Evolutionary conservation across 495 filamentous ascomycete species (phyloP), one percentile per base, ranked within the genome.

Genomic region (Penicillium daleae): DNA sequence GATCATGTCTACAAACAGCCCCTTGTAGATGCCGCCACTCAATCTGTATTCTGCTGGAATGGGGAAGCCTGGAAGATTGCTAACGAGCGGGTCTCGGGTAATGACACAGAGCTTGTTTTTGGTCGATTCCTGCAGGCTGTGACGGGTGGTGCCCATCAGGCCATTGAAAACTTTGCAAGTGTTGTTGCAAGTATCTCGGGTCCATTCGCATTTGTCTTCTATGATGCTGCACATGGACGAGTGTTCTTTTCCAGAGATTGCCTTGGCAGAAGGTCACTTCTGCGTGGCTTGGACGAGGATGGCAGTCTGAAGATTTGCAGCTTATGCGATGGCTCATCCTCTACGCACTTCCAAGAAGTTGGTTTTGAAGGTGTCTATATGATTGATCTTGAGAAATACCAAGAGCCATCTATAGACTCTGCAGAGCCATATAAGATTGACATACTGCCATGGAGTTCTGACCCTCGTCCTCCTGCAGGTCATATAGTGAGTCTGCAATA

Each of bases 1-100:
- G 82, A 87, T 37, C 80, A 84, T 60, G 67, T 96, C 49, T 84
- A 88, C 19, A 70, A 74, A 15, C 95, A 99, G 67, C 95, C 95
- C 1, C 82, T 96, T 21, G 74, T 82, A 40, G 87, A 91, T 66
- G 19, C 65, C 5, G 60, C 64, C 2, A 84, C 81, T n/a, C 83
- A 83, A 21, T 94, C 90, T 9, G 79, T 91, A 13, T 81, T 99
- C 17, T 97, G 94, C 81, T 99, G 95, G 94, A 98, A 98, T 67
- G 95, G 95, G n/a, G 95, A 99, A 72, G 96, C 93, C 9, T 99
- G 95, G 95, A 88, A 83, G 55, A 82, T 96, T 56, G 79, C 78
- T 21, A 73, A 82, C 15, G 61, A 80, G 29, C 56, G 70, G 2
- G 77, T 93, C 26, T 63, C 68, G 26, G 87, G 85, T 39, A 97